Conservation (phyloP, 371 early-diverging fungal species). For the Lichtheimia ornata region DNA sequence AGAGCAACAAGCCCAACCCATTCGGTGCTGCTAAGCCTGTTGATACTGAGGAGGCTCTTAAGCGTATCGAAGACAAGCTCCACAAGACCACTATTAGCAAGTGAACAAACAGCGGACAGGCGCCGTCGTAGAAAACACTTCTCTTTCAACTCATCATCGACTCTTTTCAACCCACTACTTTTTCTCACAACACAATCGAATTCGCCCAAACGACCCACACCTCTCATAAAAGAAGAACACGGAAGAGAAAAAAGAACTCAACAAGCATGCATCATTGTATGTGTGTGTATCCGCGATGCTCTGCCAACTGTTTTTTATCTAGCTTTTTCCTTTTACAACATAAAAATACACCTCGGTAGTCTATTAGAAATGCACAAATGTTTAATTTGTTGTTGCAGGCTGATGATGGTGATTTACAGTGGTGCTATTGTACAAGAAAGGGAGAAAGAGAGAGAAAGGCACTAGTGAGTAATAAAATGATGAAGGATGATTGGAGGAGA, state of each 20-base stretch:
- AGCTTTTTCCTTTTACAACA: too few relatives aligned
- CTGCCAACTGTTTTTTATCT: too few relatives aligned
- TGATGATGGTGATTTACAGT: background rate
- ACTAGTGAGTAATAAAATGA: too few relatives aligned
- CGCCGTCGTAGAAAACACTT: conserved; percentile 7
- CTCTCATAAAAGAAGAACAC: too few relatives aligned
- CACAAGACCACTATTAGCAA: conserved; percentile 10
- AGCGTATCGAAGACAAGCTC: conserved; percentile 70
- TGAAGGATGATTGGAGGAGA: background rate
- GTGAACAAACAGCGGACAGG: conserved; percentile 12
- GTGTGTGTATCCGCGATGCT: too few relatives aligned
- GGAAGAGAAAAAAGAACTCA: too few relatives aligned
- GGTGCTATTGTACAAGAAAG: background rate
- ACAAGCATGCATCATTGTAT: too few relatives aligned
- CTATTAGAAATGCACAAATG: too few relatives aligned
- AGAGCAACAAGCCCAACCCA: conserved; percentile 66
- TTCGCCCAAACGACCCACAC: conserved; percentile 2
- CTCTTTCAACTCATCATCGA: too few relatives aligned
- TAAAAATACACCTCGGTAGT: too few relatives aligned
- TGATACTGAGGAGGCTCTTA: conserved; percentile 70
- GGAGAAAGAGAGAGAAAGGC: background rate
- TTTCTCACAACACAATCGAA: conserved; percentile 1
- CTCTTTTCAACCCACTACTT: background rate
- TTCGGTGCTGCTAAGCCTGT: conserved; percentile 85
- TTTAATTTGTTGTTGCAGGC: too few relatives aligned